phyloP scores from a whole-genome alignment of 495 filamentous ascomycete species.

The Talaromyces trachyspermus region DNA sequence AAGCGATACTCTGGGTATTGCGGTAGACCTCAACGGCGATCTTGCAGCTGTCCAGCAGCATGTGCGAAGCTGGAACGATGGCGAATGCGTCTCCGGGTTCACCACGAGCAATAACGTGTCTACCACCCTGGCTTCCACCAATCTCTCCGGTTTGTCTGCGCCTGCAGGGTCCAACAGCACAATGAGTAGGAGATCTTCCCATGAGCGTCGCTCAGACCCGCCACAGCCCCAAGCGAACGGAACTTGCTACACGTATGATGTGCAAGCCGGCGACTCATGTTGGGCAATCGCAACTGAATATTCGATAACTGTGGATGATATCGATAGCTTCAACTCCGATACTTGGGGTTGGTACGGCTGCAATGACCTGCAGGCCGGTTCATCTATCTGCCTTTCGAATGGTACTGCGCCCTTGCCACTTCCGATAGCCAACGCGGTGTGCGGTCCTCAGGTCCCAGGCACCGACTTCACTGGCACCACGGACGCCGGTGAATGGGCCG shows the following conservation, averaged over 20 bases:
- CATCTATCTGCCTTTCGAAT: slow-evolving; percentile 40
- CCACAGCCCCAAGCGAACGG: too few relatives aligned
- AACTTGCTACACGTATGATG: too few relatives aligned
- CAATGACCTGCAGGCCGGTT: slow-evolving; percentile 14
- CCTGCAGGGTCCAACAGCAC: not conserved
- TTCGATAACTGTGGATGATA: too few relatives aligned
- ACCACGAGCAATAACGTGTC: not conserved
- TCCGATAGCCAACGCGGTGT: slow-evolving; percentile 25
- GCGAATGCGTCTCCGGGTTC: not conserved
- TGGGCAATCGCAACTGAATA: too few relatives aligned
- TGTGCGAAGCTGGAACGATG: not conserved
- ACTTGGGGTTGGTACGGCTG: slow-evolving; percentile 47
- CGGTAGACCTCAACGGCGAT: not conserved
- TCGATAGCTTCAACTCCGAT: too few relatives aligned
- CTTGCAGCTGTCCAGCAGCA: not conserved
- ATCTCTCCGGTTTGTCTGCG: not conserved
- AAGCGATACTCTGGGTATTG: not conserved
- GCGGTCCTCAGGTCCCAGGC: slow-evolving; percentile 37
- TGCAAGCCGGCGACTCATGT: too few relatives aligned
- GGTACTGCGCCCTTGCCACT: slow-evolving; percentile 41
- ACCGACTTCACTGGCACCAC: slow-evolving; percentile 12
- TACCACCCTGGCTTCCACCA: not conserved
- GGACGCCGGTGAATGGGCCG: slow-evolving; percentile 11
- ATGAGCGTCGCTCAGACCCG: too few relatives aligned
- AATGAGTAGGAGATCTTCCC: not conserved